Conservation (phyloP, 2,329 filamentous ascomycete genomes). For the Aphanocladium album region DNA sequence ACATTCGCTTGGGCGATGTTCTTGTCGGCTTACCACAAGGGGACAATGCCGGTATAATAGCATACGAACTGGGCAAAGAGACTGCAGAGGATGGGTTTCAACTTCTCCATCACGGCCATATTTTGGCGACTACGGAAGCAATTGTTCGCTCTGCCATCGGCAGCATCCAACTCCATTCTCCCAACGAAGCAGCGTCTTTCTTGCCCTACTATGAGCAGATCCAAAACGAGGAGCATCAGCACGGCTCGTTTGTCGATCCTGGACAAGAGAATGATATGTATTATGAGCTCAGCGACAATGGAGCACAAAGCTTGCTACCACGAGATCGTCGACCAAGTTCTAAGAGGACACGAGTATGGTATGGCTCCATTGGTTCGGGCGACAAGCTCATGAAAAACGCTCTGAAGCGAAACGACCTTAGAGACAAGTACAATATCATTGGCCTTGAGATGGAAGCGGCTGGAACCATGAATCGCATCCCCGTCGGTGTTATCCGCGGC, state of each 20-base stretch:
- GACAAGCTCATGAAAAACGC: conserved; percentile 25
- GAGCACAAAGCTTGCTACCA: not conserved
- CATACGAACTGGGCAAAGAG: conserved; percentile 32
- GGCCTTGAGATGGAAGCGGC: conserved; percentile 22
- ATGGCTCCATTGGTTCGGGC: conserved; percentile 27
- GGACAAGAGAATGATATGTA: conserved; percentile 26
- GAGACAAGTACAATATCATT: conserved; percentile 24
- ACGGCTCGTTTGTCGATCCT: conserved; percentile 26
- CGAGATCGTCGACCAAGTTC: conserved; percentile 13
- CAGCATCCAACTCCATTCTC: conserved; percentile 23
- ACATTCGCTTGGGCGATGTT: conserved; percentile 35
- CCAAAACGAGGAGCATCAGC: conserved; percentile 18
- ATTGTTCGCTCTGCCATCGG: conserved; percentile 31
- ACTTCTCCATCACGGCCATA: conserved; percentile 21
- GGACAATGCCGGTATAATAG: conserved; percentile 23
- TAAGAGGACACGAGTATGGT: conserved; percentile 28
- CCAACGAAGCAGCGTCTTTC: conserved; percentile 20
- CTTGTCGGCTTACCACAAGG: conserved; percentile 25
- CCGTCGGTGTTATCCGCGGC: conserved; percentile 26
- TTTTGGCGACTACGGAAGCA: conserved; percentile 24
- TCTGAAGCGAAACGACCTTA: conserved; percentile 19
- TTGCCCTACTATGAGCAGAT: conserved; percentile 22
- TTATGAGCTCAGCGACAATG: conserved; percentile 15
- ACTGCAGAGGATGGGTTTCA: conserved; percentile 21
- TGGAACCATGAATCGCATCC: conserved; percentile 23